These are phyloP conservation scores for Cryphonectria nitschkei DNA, from an alignment of 2,329 filamentous ascomycete species.

Conservation along the genomic window DNA sequence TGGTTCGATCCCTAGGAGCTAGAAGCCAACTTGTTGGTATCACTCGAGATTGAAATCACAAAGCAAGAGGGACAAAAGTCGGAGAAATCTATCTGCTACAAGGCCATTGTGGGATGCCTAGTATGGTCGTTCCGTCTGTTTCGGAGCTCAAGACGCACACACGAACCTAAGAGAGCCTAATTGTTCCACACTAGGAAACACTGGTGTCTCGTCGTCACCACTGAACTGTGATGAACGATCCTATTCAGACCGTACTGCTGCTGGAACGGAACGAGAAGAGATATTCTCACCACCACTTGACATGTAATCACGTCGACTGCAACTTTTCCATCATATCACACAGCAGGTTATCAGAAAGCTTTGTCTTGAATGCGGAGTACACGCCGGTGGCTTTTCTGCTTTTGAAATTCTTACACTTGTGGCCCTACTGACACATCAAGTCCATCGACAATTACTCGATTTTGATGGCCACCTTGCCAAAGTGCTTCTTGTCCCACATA, in stretches of 20 bases:
- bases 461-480: slow-evolving; percentile 59
- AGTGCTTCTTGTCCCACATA: slow-evolving; percentile 57
- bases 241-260: background rate
- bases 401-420: too few species aligned
- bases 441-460: slow-evolving; percentile 38
- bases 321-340: too few species aligned
- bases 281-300: background rate
- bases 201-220: background rate
- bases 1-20: background rate
- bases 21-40: background rate
- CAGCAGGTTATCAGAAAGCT: too few species aligned
- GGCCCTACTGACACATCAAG: background rate
- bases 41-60: background rate
- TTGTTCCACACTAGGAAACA: background rate
- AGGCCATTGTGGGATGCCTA: too few species aligned
- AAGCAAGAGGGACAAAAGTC: background rate
- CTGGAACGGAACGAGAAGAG: background rate
- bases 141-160: background rate
- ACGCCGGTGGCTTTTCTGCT: background rate
- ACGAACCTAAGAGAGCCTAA: background rate
- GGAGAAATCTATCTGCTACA: too few species aligned
- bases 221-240: background rate
- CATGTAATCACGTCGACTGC: too few species aligned
- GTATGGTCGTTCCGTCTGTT: background rate
- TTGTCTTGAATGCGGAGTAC: background rate